These are phyloP conservation scores for Pelargonium cotyledonis DNA, from an alignment of 441 rosid species.

Conservation along the genomic window DNA sequence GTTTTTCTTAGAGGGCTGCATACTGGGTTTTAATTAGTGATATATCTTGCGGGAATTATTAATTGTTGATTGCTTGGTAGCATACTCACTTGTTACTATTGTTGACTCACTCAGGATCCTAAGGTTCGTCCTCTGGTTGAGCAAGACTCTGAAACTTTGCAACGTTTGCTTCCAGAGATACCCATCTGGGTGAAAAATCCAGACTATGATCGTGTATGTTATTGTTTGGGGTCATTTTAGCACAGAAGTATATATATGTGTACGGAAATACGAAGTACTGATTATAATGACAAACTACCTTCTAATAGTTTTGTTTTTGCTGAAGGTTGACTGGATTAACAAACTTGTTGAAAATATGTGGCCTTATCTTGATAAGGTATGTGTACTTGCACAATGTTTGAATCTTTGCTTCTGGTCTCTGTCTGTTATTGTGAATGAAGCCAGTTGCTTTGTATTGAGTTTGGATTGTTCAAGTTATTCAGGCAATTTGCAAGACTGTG, in stretches of 20 bases:
- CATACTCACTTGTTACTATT: slow-evolving; percentile 13
- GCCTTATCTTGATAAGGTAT: slow-evolving; percentile 60
- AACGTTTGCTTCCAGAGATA: slow-evolving; percentile 50
- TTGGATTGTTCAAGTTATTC: slow-evolving; percentile 20
- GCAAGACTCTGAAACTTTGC: slow-evolving; percentile 32
- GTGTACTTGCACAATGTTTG: slow-evolving; percentile 10
- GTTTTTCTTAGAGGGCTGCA: background rate
- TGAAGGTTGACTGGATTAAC: slow-evolving; percentile 70
- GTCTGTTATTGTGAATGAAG: slow-evolving; percentile 1
- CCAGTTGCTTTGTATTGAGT: slow-evolving; percentile 15
- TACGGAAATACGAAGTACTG: background rate
- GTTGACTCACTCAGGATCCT: slow-evolving; percentile 40
- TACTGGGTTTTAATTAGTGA: background rate
- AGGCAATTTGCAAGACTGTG: slow-evolving; percentile 61
- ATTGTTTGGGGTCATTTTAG: slow-evolving; percentile 7
- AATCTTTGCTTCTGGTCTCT: background rate
- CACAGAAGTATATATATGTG: background rate
- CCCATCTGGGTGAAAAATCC: slow-evolving; percentile 71
- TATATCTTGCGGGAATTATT: background rate
- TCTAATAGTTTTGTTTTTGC: slow-evolving; percentile 14
- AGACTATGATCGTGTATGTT: slow-evolving; percentile 64
- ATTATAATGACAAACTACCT: background rate
- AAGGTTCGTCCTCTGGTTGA: slow-evolving; percentile 47
- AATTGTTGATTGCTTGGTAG: background rate
- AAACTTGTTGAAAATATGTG: slow-evolving; percentile 50